Conservation (phyloP, 169 alveolate species). For the Cryptosporidium sp. region DNA sequence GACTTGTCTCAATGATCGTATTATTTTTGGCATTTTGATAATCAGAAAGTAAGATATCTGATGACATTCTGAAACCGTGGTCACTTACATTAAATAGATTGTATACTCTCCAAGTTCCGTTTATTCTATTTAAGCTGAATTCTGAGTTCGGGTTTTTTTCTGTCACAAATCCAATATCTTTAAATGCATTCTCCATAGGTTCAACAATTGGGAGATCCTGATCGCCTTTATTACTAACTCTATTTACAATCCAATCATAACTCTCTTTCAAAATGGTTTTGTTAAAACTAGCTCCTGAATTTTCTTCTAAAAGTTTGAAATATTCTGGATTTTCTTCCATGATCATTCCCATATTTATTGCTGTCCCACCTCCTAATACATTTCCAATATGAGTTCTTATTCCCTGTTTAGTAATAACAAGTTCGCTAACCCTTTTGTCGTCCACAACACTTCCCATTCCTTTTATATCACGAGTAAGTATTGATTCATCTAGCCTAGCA, state of each 20-base stretch:
- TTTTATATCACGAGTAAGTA: conserved; percentile 58
- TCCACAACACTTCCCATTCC: conserved; percentile 82
- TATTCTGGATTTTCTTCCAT: conserved; percentile 79
- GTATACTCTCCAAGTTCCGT: conserved; percentile 72
- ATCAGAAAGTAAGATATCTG: conserved; percentile 63
- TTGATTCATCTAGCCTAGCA: conserved; percentile 76
- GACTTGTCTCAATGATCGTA: conserved; percentile 52
- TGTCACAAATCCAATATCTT: conserved; percentile 50
- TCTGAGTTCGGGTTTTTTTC: conserved; percentile 42
- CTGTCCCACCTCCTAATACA: conserved; percentile 83
- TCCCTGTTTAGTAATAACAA: conserved; percentile 79
- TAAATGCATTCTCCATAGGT: conserved; percentile 59
- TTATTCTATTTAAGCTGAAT: conserved; percentile 47
- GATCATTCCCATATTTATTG: conserved; percentile 81
- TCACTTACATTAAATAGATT: conserved; percentile 58
- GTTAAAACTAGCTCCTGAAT: conserved; percentile 76
- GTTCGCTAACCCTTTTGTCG: conserved; percentile 79
- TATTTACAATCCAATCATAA: conserved; percentile 48
- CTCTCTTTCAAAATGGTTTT: conserved; percentile 64
- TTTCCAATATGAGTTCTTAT: conserved; percentile 80
- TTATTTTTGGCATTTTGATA: conserved; percentile 31
- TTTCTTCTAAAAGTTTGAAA: conserved; percentile 64
- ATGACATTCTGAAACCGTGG: conserved; percentile 61
- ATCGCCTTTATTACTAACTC: conserved; percentile 62
- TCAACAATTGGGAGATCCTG: conserved; percentile 68